These are phyloP conservation scores for Roridomyces roridus DNA, from an alignment of 768 basidiomycete genomes.

Conservation along the genomic window DNA sequence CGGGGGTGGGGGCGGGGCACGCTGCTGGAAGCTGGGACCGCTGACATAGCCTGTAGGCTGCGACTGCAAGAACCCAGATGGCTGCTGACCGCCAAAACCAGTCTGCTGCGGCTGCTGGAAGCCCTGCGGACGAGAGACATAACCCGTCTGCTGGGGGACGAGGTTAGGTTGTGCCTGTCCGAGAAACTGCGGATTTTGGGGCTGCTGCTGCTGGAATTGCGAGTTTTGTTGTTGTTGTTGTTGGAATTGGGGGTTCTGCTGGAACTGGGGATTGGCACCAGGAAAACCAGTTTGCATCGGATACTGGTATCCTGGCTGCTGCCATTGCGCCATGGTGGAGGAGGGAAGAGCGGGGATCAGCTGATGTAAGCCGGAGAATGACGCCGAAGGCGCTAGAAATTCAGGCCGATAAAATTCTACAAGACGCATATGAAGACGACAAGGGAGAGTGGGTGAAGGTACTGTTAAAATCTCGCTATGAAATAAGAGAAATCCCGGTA, in stretches of 20 bases:
- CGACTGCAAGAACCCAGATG: conserved; percentile 49
- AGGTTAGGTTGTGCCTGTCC: conserved; percentile 36
- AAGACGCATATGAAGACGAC: too few relatives aligned
- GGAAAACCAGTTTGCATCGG: conserved; percentile 36
- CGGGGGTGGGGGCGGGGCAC: conserved; percentile 56
- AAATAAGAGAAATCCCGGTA: too few relatives aligned
- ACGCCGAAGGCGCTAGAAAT: too few relatives aligned
- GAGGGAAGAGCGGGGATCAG: conserved; percentile 17
- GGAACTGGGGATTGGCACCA: conserved; percentile 22
- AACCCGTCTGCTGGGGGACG: conserved; percentile 69
- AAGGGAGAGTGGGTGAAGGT: too few relatives aligned
- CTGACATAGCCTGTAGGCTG: conserved; percentile 62
- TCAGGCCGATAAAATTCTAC: too few relatives aligned
- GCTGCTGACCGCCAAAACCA: conserved; percentile 44
- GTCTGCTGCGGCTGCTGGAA: conserved; percentile 72
- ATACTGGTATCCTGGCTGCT: conserved; percentile 40
- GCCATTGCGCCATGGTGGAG: conserved; percentile 76
- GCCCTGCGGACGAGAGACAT: conserved; percentile 45
- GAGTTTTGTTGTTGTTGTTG: conserved; percentile 36
- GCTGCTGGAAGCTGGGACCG: conserved; percentile 47
- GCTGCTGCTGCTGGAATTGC: conserved; percentile 35
- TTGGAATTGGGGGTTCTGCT: conserved; percentile 32
- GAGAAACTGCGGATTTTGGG: conserved; percentile 3
- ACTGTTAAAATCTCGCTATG: too few relatives aligned
- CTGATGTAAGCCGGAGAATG: too few relatives aligned